A percentile compares a stretch with the other conserved stretches of the same genome.
Conservation (phyloP, 2,329 filamentous ascomycete genomes). For the Neonectria coccinea region DNA sequence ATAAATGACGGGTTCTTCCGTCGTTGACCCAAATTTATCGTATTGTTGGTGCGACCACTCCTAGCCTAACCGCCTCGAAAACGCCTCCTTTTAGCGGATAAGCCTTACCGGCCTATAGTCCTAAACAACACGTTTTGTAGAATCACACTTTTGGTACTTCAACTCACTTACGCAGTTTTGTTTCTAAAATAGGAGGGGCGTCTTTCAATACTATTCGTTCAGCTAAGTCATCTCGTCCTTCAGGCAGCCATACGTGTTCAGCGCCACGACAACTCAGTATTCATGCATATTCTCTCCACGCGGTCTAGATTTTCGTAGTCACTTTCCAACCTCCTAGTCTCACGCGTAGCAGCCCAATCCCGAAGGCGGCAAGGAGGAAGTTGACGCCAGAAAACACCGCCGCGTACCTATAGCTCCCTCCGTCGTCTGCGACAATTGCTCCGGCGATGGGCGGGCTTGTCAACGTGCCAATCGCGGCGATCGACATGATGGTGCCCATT, state of each 20-base stretch:
- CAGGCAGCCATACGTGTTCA: not conserved
- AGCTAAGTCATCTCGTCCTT: not conserved
- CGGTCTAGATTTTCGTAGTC: constrained; percentile 20
- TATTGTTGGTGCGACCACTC: not conserved
- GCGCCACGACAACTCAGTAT: constrained; percentile 9
- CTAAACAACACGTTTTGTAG: not conserved
- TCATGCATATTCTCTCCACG: not conserved
- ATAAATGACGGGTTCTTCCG: not conserved
- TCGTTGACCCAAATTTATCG: not conserved
- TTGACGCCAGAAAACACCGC: constrained; percentile 34
- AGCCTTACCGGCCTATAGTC: not conserved
- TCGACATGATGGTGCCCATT: constrained; percentile 30
- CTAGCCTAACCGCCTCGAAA: not conserved
- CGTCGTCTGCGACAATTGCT: constrained; percentile 27
- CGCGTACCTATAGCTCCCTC: constrained; percentile 33
- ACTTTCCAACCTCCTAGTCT: constrained; percentile 33
- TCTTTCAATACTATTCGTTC: not conserved
- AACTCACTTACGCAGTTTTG: not conserved
- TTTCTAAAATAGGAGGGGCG: not conserved
- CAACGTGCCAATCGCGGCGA: constrained; percentile 32
- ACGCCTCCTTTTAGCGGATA: not conserved
- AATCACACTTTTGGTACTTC: not conserved
- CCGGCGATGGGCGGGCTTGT: constrained; percentile 33
- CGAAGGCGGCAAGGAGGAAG: constrained; percentile 29
- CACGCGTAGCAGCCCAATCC: constrained; percentile 30